A percentile compares a stretch with the other conserved stretches of the same genome.
Evolutionary conservation across 2,329 filamentous ascomycete genomes (phyloP).

Genomic region (Aspergillus fumigatus): DNA sequence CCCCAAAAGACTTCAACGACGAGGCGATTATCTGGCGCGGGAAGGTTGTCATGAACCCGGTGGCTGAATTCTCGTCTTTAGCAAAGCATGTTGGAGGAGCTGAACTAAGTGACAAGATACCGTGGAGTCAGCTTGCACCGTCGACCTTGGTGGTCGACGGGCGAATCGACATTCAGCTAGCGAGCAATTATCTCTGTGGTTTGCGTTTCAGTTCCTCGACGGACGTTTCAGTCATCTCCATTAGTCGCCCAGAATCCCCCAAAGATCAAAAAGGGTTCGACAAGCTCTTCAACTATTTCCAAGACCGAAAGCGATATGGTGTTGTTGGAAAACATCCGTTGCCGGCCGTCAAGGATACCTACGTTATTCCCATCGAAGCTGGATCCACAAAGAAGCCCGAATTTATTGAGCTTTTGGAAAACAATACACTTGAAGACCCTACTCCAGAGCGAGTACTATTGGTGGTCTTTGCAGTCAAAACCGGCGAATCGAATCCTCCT

Average conservation of each 20-base stretch:
- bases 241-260: conserved; percentile 59
- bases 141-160: conserved; percentile 58
- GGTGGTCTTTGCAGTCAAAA: conserved; percentile 78
- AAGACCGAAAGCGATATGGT: conserved; percentile 74
- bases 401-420: conserved; percentile 83
- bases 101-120: conserved; percentile 61
- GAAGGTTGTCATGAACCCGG: conserved; percentile 67
- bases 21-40: conserved; percentile 78
- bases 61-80: conserved; percentile 70
- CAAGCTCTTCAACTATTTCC: conserved; percentile 82
- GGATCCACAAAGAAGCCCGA: conserved; percentile 68
- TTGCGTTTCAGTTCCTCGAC: conserved; percentile 76
- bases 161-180: conserved; percentile 73
- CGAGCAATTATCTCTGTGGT: conserved; percentile 86
- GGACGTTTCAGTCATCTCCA: conserved; percentile 75
- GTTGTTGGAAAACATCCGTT: conserved; percentile 74
- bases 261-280: conserved; percentile 62
- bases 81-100: conserved; percentile 82
- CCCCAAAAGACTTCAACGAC: conserved; percentile 67
- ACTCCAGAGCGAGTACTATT: conserved; percentile 73
- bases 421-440: conserved; percentile 70
- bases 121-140: conserved; percentile 75
- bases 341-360: conserved; percentile 79
- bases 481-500: conserved; percentile 43
- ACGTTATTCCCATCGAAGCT: conserved; percentile 78